Base-by-base conservation (phyloP, 331 rosid genomes). In the Quercus lobata region DNA sequence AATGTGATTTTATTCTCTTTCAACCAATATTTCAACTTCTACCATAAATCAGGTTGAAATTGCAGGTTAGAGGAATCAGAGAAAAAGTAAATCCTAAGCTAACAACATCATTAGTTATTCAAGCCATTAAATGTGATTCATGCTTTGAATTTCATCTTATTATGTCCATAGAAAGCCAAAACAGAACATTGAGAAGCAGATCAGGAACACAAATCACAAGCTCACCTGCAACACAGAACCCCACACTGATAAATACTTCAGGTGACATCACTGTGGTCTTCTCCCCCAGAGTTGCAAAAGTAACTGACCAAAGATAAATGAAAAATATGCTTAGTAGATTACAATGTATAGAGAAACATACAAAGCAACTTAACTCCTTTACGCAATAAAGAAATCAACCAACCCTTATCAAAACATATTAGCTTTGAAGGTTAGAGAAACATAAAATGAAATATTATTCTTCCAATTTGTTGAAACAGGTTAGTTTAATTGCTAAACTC, bases 181-280 rank as follows among this genome's bases (percentile, higher is more conserved):
- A 30, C 49, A 46, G 74, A 61, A 37, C 72, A 86, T 55, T 65
- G 57, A 66, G 74, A 81, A 78, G 55, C 69, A 72, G 21, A 75
- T 83, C 54, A 75, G 58, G 76, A 74, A 49, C 75, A 75, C 17
- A 27, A 37, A 21, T 58, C 2, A 25, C 35, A 41, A 73, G 71
- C 79, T 81, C 90, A 92, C 98, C 97, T 89, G 97, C 98, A 94
- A 86, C 98, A 94, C 66, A 97, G 98, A 85, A 94, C 88, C 97
- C 97, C 55, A 93, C 88, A 5, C 86, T 77, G 81, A 91, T 73
- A 82, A 94, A 83, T 25, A 94, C 92, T 88, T 94, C 98, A 72
- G 97, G 98, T 16, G 97, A 88, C 93, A 94, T 92, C 85, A 94
- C 97, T 9, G 98, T 94, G 35, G 91, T 94, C 86, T 94, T 94